Percentiles rank a stretch among this genome's conserved stretches.
Evolutionary conservation across 2,329 filamentous ascomycete species (phyloP).

Genomic region (Gremmenia infestans): DNA sequence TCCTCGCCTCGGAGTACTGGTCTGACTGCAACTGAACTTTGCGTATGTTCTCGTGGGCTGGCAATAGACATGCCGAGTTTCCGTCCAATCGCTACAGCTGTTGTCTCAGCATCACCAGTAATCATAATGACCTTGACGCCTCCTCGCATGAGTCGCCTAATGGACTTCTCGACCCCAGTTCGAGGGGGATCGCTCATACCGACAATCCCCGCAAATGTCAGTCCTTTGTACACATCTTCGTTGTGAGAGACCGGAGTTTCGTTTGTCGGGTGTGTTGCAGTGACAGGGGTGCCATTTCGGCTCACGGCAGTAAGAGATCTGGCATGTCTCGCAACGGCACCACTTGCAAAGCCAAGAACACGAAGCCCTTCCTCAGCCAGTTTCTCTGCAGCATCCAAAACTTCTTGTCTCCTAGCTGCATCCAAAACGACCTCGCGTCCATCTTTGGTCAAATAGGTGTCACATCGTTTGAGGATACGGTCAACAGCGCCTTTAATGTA

Average conservation of each 20-base stretch:
- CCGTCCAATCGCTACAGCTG: conserved; percentile 86
- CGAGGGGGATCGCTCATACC: conserved; percentile 97
- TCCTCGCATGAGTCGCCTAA: conserved; percentile 83
- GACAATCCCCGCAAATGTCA: conserved; percentile 87
- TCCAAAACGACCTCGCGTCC: conserved; percentile 85
- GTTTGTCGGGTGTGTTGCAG: conserved; percentile 7
- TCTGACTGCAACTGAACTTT: conserved; percentile 55
- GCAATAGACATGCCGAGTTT: conserved; percentile 91
- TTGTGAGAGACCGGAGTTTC: conserved; percentile 36
- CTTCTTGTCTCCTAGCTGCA: conserved; percentile 66
- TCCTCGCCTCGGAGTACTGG: conserved; percentile 84
- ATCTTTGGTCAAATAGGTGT: conserved; percentile 82
- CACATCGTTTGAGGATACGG: conserved; percentile 77
- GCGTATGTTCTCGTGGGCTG: conserved; percentile 44
- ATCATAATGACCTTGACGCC: conserved; percentile 99
- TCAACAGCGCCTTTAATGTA: conserved; percentile 97
- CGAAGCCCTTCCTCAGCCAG: conserved; percentile 89
- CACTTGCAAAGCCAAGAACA: conserved; percentile 91
- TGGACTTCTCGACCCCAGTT: conserved; percentile 83
- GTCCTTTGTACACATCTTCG: conserved; percentile 74
- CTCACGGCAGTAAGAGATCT: conserved; percentile 33
- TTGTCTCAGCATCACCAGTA: conserved; percentile 92
- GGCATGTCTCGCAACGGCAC: conserved; percentile 52
- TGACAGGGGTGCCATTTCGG: conserved; percentile 49
- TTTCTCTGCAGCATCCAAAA: conserved; percentile 70